Conservation (phyloP, 2,329 filamentous ascomycete species). For the Lojkania enalia region DNA sequence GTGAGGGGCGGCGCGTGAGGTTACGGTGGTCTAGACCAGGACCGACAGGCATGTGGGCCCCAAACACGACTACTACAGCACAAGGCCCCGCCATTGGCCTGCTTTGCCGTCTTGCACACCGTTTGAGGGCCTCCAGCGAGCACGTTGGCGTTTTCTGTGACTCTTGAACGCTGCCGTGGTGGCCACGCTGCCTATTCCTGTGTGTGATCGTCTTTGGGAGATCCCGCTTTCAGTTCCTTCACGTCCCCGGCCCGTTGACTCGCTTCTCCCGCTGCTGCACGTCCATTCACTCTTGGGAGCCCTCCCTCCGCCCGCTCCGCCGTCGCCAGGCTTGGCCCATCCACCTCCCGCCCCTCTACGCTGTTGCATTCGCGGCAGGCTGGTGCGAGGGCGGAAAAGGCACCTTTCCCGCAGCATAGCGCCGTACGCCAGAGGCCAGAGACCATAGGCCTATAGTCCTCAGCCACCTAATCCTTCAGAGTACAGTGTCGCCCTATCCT, state of each 20-base stretch:
- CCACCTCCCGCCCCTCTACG: slow-evolving; percentile 10
- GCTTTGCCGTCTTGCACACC: not conserved
- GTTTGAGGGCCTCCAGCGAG: not conserved
- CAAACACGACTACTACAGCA: not conserved
- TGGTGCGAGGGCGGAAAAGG: slow-evolving; percentile 5
- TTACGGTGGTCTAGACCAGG: not conserved
- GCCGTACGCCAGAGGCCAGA: too few species aligned
- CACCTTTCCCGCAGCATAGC: not conserved
- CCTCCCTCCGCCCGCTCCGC: slow-evolving; percentile 11
- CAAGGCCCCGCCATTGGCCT: not conserved
- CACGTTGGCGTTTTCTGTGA: not conserved
- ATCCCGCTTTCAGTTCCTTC: too few species aligned
- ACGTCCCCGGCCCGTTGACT: too few species aligned
- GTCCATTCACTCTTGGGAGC: slow-evolving; percentile 5
- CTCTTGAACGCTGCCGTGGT: not conserved
- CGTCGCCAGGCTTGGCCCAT: slow-evolving; percentile 8
- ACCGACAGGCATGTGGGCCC: not conserved
- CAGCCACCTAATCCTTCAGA: slow-evolving; percentile 2
- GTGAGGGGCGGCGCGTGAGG: not conserved
- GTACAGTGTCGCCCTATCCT: not conserved
- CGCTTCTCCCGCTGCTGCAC: too few species aligned
- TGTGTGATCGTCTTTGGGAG: too few species aligned
- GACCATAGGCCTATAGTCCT: not conserved
- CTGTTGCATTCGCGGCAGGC: not conserved
- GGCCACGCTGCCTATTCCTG: too few species aligned